Percentiles rank a stretch among this genome's conserved stretches.
Evolutionary conservation across 192 early-diverging fungal genomes (phyloP).

Genomic region (Entrophospora sp.): DNA sequence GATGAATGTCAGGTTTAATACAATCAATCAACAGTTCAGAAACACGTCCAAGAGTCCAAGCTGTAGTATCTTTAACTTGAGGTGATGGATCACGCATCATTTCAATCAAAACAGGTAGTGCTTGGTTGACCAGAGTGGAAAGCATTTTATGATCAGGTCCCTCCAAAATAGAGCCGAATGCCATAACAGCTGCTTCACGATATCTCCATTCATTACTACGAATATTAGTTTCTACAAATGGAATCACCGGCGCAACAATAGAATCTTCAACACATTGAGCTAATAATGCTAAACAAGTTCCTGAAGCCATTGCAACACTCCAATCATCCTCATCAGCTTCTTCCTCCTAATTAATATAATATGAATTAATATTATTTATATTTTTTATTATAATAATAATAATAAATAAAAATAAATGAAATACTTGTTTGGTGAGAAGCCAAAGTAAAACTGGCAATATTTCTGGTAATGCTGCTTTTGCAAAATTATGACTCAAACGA

Average conservation of each 20-base stretch:
- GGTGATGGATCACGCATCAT: slow-evolving; percentile 81
- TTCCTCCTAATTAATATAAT: slow-evolving; percentile 57
- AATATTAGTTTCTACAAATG: slow-evolving; percentile 85
- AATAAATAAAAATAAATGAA: slow-evolving; percentile 2
- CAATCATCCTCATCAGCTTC: slow-evolving; percentile 99
- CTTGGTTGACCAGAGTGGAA: slow-evolving; percentile 67
- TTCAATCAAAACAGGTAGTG: slow-evolving; percentile 79
- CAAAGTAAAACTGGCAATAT: slow-evolving; percentile 79
- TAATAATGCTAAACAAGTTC: slow-evolving; percentile 84
- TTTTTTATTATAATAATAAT: not conserved
- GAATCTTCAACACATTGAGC: slow-evolving; percentile 73
- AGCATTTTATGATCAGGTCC: slow-evolving; percentile 67
- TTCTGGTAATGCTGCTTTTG: slow-evolving; percentile 63
- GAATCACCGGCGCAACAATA: slow-evolving; percentile 77
- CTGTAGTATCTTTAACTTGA: slow-evolving; percentile 94
- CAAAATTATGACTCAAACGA: slow-evolving; percentile 63
- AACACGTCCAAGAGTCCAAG: slow-evolving; percentile 97
- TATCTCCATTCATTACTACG: slow-evolving; percentile 81
- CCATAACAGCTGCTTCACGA: slow-evolving; percentile 96
- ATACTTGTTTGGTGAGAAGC: slow-evolving; percentile 79
- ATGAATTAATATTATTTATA: slow-evolving; percentile 8
- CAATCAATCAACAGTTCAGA: slow-evolving; percentile 69
- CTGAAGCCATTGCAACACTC: slow-evolving; percentile 97
- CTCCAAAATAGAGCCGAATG: slow-evolving; percentile 96
- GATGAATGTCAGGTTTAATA: slow-evolving; percentile 64